Evolutionary conservation across 78 protist genomes (phyloP), one percentile per base, ranked within the genome.

Genomic region (Dictyostelium intermedium): DNA sequence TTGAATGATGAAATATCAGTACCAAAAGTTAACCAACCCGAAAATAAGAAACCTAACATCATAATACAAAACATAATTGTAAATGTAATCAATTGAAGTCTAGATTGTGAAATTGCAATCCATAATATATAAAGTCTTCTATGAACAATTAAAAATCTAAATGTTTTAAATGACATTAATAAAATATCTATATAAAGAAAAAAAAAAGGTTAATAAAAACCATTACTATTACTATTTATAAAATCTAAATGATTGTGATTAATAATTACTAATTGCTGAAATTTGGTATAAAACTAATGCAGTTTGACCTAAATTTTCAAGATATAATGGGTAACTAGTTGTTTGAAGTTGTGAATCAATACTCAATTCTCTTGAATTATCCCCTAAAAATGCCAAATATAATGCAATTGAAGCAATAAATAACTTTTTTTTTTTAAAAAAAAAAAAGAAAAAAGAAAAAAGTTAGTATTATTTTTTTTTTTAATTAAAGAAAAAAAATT

Each of bases 131-230:
- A 89, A 4, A 89, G 34, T 80, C 93, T 35, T 89, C 86, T 89
- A 66, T 89, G 93, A 18, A 89, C 61, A 6, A 78, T 53, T 32
- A 89, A 80, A 80, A 50, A 89, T 89, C 86, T 89, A 89, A 89
- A 89, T 89, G 93, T 89, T 69, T 89, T 89, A 37, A 89, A 89
- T 45, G 93, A 84, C 81, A 89, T 43, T 34, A 89, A 89, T 69
- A 89, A 80, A 23, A 89, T 89, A 89, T 87, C 91, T 85, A 20
- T 18, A 50, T 1, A 30, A 8, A 13, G 41, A 27, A 45, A n/a
- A 41, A 43, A 41, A 77, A 30, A 77, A 43, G 23, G 39, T 16
- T 41, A 72, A n/a, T 5, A 39, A 76, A 35, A 3, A 6, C 4
- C 4, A 39, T 39, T 39, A 39, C 4, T 39, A 39, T 39, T 39